Conservation (phyloP, 495 filamentous ascomycete species). For the Lindgomyces ingoldianus region DNA sequence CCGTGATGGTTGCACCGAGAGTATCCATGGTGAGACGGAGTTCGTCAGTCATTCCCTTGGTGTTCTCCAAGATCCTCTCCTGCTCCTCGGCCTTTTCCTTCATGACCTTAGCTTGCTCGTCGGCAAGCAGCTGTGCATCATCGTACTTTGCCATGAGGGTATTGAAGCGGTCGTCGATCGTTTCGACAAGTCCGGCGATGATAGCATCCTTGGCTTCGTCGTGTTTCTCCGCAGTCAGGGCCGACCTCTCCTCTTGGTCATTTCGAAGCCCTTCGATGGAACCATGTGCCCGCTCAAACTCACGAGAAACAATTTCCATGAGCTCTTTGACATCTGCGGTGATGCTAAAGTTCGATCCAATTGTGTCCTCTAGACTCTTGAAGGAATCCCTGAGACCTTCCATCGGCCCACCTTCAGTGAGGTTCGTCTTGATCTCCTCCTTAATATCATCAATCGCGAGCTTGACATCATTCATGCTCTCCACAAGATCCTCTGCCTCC, state of each 20-base stretch:
- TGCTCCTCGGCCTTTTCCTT: constrained; percentile 67
- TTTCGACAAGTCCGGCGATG: constrained; percentile 58
- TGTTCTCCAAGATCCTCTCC: constrained; percentile 67
- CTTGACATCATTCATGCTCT: constrained; percentile 62
- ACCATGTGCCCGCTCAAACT: constrained; percentile 76
- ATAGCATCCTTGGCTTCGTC: constrained; percentile 61
- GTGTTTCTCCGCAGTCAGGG: constrained; percentile 67
- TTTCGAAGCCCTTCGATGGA: constrained; percentile 68
- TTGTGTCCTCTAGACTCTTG: constrained; percentile 46
- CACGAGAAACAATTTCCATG: constrained; percentile 72
- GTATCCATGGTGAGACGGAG: constrained; percentile 80
- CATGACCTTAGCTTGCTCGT: constrained; percentile 67
- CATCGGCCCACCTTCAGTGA: constrained; percentile 59
- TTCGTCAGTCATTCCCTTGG: constrained; percentile 79
- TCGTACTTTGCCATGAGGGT: constrained; percentile 81
- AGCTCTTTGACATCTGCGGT: constrained; percentile 74
- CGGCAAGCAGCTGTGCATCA: constrained; percentile 68
- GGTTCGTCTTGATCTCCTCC: constrained; percentile 64
- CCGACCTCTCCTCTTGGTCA: constrained; percentile 76
- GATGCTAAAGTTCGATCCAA: constrained; percentile 51
- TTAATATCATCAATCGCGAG: constrained; percentile 60
- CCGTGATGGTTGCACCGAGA: constrained; percentile 65
- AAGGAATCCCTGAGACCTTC: constrained; percentile 56
- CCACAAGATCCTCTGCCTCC: constrained; percentile 60
- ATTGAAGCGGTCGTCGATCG: constrained; percentile 77